Base-by-base conservation (phyloP, 1,284 basidiomycete genomes). In the Violaceomyces palustris region DNA sequence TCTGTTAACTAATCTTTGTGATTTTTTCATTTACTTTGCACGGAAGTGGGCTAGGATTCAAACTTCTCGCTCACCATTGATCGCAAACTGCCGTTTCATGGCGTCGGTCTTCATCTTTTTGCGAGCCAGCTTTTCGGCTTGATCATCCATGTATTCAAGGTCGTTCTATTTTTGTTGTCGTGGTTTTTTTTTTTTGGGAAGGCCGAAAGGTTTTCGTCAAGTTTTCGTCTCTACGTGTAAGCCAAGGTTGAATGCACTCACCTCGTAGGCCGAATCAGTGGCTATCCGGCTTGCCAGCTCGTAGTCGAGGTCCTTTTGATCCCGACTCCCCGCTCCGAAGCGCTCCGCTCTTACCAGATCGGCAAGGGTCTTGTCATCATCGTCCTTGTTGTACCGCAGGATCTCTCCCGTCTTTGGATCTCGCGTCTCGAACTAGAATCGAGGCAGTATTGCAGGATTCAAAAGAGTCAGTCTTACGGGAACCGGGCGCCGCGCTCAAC, bases 31-130 rank as follows among this genome's bases (percentile, higher is more conserved):
- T n/a, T n/a, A n/a, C n/a, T n/a, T n/a, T n/a, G n/a, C n/a, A n/a
- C n/a, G n/a, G n/a, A n/a, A n/a, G n/a, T n/a, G n/a, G n/a, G n/a
- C n/a, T n/a, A n/a, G n/a, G n/a, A n/a, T n/a, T n/a, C n/a, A n/a
- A n/a, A n/a, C n/a, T n/a, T n/a, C n/a, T n/a, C 37, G 36, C 38
- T 21, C 50, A 29, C 28, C 33, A 6, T 96, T 83, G 65, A 98
- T 88, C 12, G 94, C 94, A 73, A 97, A 99, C 59, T 91, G 87
- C 27, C 93, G 81, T 75, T 93, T 98, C 83, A 94, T 87, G 19
- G 87, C 88, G 70, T 97, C 94, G 10, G 84, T 84, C 49, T 90
- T 87, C 87, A 94, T 91, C 76, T 92, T 93, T 73, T 88, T 85
- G 50, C 89, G 79, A 24, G 88, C 90, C 0, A 98, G 80, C 57